Evolutionary conservation across 495 filamentous ascomycete genomes (phyloP).

Genomic region (Astrothelium subdiscretum): DNA sequence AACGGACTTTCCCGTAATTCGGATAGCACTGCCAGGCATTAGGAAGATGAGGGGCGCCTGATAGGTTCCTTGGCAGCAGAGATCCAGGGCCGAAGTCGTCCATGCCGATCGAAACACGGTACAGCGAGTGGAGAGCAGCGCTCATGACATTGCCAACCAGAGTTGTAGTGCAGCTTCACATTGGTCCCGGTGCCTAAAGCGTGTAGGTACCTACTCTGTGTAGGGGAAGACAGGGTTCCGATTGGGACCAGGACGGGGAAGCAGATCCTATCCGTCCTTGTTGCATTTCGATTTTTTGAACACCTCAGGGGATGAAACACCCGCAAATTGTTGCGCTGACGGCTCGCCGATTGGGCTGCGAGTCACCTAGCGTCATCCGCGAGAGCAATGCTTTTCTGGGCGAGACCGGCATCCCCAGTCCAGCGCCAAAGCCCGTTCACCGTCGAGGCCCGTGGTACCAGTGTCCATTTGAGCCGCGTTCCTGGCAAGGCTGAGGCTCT

Average conservation of each 20-base stretch:
- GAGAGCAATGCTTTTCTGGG: neutral
- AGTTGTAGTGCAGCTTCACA: slow-evolving; percentile 1
- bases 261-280: neutral
- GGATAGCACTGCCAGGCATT: neutral
- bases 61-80: neutral
- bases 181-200: neutral
- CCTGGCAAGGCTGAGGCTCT: neutral
- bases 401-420: neutral
- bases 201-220: neutral
- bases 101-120: neutral
- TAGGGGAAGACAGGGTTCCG: neutral
- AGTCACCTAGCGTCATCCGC: neutral
- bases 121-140: neutral
- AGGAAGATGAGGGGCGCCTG: neutral
- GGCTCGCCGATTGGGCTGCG: neutral
- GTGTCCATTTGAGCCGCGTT: neutral
- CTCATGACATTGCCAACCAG: neutral
- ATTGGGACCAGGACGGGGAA: neutral
- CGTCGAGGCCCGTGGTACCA: too few species aligned
- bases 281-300: neutral
- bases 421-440: neutral
- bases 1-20: neutral
- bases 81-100: neutral
- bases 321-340: neutral
- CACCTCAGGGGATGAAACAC: neutral